Evolutionary conservation across 176 grass and related monocot species (phyloP).

Genomic region (Pharus latifolius): DNA sequence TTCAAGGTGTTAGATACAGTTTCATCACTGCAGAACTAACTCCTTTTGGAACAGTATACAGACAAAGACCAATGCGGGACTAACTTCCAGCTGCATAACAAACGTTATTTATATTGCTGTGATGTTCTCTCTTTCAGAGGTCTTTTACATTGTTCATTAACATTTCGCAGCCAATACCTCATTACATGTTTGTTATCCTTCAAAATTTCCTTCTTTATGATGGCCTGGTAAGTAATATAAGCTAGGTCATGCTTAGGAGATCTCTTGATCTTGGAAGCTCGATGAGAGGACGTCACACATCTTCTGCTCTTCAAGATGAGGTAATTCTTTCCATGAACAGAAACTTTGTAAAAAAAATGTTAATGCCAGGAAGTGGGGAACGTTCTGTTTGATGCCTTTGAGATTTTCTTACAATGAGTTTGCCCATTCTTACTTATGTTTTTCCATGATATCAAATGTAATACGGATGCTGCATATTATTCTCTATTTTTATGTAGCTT

Average conservation of each 20-base stretch:
- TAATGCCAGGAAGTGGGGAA: neutral
- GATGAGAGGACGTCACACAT: conserved; percentile 43
- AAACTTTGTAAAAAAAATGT: neutral
- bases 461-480: conserved; percentile 8
- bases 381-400: neutral
- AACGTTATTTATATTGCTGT: neutral
- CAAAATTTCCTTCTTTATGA: conserved; percentile 8
- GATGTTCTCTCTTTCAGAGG: neutral
- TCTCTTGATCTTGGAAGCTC: conserved; percentile 89
- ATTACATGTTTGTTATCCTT: conserved; percentile 11
- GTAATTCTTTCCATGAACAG: conserved; percentile 36
- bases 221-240: conserved; percentile 33
- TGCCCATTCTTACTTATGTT: neutral
- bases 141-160: neutral
- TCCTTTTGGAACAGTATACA: neutral
- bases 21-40: no score
- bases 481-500: conserved; percentile 2
- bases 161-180: conserved; percentile 12
- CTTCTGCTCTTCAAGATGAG: conserved; percentile 71
- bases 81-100: neutral
- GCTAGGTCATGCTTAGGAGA: conserved; percentile 52
- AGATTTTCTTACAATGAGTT: neutral
- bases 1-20: no score
- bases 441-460: conserved; percentile 8
- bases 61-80: neutral